These are phyloP conservation scores for Phialocephala sp. DNA, from an alignment of 2,329 filamentous ascomycete species.

Conservation along the genomic window DNA sequence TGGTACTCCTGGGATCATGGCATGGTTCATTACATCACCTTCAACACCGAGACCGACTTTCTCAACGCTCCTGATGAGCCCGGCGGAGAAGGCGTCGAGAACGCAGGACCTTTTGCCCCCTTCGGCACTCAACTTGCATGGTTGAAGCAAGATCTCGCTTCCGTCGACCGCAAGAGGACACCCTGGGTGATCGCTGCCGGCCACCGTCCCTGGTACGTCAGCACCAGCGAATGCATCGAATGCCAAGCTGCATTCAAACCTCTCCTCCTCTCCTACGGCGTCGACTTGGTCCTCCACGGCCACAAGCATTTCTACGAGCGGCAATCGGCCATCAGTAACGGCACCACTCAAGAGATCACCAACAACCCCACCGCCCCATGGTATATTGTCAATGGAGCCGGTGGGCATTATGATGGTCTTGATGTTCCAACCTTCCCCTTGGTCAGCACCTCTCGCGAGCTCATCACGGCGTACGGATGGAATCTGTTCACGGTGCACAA, in stretches of 20 bases:
- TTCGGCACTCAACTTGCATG: conserved; percentile 51
- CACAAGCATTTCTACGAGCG: conserved; percentile 54
- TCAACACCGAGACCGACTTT: neutral
- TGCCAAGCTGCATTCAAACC: conserved; percentile 54
- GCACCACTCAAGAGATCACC: conserved; percentile 3
- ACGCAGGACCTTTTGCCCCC: conserved; percentile 52
- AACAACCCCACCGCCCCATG: conserved; percentile 21
- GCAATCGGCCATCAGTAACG: conserved; percentile 12
- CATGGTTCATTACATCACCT: conserved; percentile 2
- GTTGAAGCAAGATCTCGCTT: conserved; percentile 40
- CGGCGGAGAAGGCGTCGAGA: conserved; percentile 45
- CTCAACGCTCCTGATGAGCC: conserved; percentile 41
- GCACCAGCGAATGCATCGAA: conserved; percentile 43
- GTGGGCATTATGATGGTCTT: conserved; percentile 40
- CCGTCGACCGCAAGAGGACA: conserved; percentile 48
- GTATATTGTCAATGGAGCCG: conserved; percentile 43
- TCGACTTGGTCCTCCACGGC: conserved; percentile 52
- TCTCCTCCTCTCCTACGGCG: conserved; percentile 49
- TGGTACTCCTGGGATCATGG: conserved; percentile 38
- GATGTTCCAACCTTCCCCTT: conserved; percentile 10
- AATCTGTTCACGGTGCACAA: conserved; percentile 18
- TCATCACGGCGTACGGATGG: conserved; percentile 13
- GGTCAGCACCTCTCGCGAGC: neutral
- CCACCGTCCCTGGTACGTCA: conserved; percentile 55
- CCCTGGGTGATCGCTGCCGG: conserved; percentile 57